Evolutionary conservation across 2,329 filamentous ascomycete species (phyloP).

Genomic region (Thielaviopsis euricoi): DNA sequence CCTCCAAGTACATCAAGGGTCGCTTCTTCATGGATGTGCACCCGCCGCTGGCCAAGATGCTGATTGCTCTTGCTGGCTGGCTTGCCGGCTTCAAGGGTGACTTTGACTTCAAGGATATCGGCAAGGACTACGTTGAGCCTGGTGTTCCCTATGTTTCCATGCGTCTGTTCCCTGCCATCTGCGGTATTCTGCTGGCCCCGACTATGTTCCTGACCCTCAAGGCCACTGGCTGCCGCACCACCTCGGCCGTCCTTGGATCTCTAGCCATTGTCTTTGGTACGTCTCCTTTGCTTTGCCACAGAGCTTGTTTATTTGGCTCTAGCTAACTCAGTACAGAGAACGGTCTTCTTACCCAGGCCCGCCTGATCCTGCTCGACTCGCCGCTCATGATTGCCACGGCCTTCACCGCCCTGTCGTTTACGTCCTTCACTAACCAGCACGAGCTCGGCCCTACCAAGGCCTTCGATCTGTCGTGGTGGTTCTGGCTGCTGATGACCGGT

Average conservation of each 20-base stretch:
- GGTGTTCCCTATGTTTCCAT: constrained; percentile 94
- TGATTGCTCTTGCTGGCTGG: constrained; percentile 90
- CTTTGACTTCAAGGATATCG: constrained; percentile 99
- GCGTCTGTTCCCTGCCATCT: constrained; percentile 80
- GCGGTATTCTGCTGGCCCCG: constrained; percentile 75
- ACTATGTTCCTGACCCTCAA: constrained; percentile 92
- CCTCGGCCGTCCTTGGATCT: constrained; percentile 68
- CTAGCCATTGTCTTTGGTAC: constrained; percentile 79
- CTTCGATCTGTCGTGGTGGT: constrained; percentile 89
- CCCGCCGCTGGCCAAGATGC: constrained; percentile 86
- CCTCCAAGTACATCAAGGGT: constrained; percentile 98
- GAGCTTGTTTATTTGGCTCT: neutral
- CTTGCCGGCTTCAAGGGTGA: constrained; percentile 85
- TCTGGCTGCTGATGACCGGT: constrained; percentile 81
- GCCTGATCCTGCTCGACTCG: constrained; percentile 88
- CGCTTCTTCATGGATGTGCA: constrained; percentile 99
- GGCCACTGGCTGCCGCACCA: constrained; percentile 73
- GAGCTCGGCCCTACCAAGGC: constrained; percentile 80
- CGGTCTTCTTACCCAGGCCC: constrained; percentile 83
- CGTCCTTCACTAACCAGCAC: constrained; percentile 90
- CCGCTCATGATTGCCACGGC: constrained; percentile 88
- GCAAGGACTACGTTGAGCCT: constrained; percentile 93
- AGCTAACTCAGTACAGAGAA: constrained; percentile 47
- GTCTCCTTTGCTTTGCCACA: constrained; percentile 19
- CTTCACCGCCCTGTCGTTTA: constrained; percentile 77